phyloP scores from a whole-genome alignment of 768 basidiomycete species.

The Lepiota brunneoincarnata region DNA sequence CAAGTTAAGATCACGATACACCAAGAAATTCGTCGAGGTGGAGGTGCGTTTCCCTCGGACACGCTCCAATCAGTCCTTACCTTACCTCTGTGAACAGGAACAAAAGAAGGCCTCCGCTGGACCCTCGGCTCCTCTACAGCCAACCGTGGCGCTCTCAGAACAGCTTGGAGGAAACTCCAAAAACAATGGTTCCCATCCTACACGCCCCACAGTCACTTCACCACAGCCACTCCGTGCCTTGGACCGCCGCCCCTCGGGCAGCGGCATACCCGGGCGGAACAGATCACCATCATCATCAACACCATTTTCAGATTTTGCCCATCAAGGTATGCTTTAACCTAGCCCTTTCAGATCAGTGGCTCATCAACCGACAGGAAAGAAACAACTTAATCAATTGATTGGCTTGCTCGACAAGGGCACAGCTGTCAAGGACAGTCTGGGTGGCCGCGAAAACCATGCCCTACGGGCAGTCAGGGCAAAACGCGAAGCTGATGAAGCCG shows the following conservation, averaged over 20 bases:
- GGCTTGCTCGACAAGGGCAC: slow-evolving; percentile 81
- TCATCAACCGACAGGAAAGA: slow-evolving; percentile 56
- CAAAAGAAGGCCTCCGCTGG: slow-evolving; percentile 50
- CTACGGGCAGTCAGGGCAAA: slow-evolving; percentile 79
- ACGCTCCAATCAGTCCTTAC: background rate
- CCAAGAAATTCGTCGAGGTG: slow-evolving; percentile 83
- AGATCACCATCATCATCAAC: slow-evolving; percentile 82
- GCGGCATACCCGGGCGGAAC: slow-evolving; percentile 50
- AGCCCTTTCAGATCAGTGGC: background rate
- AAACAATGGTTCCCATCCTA: slow-evolving; percentile 42
- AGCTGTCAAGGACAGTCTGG: slow-evolving; percentile 56
- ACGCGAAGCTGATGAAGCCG: slow-evolving; percentile 89
- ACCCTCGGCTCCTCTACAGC: slow-evolving; percentile 29
- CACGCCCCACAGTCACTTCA: slow-evolving; percentile 56
- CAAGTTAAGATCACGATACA: slow-evolving; percentile 73
- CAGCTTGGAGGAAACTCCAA: slow-evolving; percentile 36
- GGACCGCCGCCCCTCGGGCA: slow-evolving; percentile 69
- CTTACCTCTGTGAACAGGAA: slow-evolving; percentile 46
- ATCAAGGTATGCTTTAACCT: slow-evolving; percentile 54
- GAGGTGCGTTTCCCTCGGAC: slow-evolving; percentile 51
- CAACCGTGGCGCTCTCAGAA: slow-evolving; percentile 25
- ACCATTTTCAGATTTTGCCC: slow-evolving; percentile 83
- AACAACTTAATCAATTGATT: slow-evolving; percentile 82
- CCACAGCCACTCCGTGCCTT: slow-evolving; percentile 76
- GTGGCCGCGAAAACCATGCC: slow-evolving; percentile 61